Conservation (phyloP, 768 basidiomycete species). For the Saitozyma podzolica region DNA sequence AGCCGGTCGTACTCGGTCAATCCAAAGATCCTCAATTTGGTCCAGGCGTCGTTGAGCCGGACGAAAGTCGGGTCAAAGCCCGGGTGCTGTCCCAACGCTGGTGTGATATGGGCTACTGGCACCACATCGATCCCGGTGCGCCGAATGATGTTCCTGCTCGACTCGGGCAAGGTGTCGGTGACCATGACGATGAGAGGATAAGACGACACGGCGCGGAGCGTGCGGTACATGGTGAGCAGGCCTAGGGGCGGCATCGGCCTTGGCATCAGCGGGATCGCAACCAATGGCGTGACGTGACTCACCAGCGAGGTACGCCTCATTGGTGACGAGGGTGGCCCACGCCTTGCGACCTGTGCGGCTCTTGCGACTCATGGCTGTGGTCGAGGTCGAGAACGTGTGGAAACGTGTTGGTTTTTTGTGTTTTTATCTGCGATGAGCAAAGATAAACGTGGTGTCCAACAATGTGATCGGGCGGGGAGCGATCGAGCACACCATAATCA, state of each 20-base stretch:
- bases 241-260: slow-evolving; percentile 53
- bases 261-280: neutral
- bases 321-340: slow-evolving; percentile 80
- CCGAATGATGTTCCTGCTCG: slow-evolving; percentile 60
- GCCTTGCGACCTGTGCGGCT: slow-evolving; percentile 50
- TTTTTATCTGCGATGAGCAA: too few relatives aligned
- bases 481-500: too few relatives aligned
- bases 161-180: slow-evolving; percentile 61
- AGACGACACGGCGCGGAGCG: slow-evolving; percentile 61
- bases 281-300: slow-evolving; percentile 1
- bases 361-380: too few relatives aligned
- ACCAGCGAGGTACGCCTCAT: slow-evolving; percentile 58
- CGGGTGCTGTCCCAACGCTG: slow-evolving; percentile 50
- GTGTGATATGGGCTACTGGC: slow-evolving; percentile 37
- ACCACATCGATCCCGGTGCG: slow-evolving; percentile 58
- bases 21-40: slow-evolving; percentile 58
- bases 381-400: too few relatives aligned
- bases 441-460: too few relatives aligned
- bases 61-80: slow-evolving; percentile 60
- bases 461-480: too few relatives aligned
- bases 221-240: slow-evolving; percentile 63
- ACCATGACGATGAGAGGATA: slow-evolving; percentile 82
- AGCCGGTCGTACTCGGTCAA: slow-evolving; percentile 50
- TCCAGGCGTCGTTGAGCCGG: slow-evolving; percentile 67
- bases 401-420: too few relatives aligned